Evolutionary conservation across 768 basidiomycete species (phyloP).

Genomic region (Mycena chlorophos): DNA sequence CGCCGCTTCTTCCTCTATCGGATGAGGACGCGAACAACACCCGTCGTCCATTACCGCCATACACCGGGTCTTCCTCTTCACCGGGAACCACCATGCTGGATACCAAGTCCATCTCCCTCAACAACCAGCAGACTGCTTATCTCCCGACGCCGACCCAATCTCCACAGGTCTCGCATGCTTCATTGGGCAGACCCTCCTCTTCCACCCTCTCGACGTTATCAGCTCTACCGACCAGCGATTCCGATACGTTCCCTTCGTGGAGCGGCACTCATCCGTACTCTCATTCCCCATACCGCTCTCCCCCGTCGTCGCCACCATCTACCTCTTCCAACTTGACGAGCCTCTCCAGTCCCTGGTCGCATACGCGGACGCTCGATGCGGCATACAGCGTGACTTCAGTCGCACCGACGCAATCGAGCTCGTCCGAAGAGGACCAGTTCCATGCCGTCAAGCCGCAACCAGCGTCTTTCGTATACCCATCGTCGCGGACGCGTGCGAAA

Average conservation of each 20-base stretch:
- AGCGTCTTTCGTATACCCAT: slow-evolving; percentile 24
- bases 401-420: not conserved
- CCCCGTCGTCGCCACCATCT: not conserved
- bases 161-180: not conserved
- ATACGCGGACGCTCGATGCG: not conserved
- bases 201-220: not conserved
- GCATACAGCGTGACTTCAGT: not conserved
- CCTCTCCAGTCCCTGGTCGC: not conserved
- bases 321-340: not conserved
- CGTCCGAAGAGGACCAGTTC: not conserved
- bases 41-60: not conserved
- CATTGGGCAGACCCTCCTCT: not conserved
- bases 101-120: not conserved
- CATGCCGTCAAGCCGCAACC: not conserved
- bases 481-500: slow-evolving; percentile 22
- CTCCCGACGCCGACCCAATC: not conserved
- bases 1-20: not conserved
- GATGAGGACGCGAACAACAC: not conserved
- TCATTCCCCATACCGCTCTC: not conserved
- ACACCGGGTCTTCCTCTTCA: not conserved
- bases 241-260: not conserved
- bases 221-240: not conserved
- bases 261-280: not conserved
- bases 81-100: not conserved
- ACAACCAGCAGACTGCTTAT: not conserved